Conservation (phyloP, 2,329 filamentous ascomycete species). For the Aspergillus fumigatus region DNA sequence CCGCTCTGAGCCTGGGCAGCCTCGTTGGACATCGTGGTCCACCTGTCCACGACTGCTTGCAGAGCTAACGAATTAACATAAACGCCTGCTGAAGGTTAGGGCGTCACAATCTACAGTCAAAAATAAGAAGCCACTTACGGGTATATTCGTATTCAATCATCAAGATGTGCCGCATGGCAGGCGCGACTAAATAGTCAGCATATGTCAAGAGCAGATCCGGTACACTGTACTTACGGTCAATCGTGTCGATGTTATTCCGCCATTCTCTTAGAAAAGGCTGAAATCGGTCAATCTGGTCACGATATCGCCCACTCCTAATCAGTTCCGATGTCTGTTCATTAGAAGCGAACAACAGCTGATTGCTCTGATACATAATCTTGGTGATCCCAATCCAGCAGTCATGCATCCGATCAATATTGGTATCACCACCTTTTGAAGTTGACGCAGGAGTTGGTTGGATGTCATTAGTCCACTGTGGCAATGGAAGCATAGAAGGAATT, state of each 20-base stretch:
- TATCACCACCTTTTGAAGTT: constrained; percentile 27
- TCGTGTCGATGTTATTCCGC: constrained; percentile 77
- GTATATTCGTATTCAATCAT: constrained; percentile 95
- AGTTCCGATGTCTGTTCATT: constrained; percentile 83
- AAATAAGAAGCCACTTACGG: constrained; percentile 46
- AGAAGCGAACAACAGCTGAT: constrained; percentile 81
- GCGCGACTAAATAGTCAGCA: constrained; percentile 44
- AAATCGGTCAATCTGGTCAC: constrained; percentile 73
- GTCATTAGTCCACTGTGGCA: constrained; percentile 40
- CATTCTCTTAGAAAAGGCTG: constrained; percentile 73
- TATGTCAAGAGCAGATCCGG: not conserved
- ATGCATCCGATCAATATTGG: constrained; percentile 54
- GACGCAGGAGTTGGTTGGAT: constrained; percentile 29
- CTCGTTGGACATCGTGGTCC: constrained; percentile 62
- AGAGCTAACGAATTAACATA: constrained; percentile 93
- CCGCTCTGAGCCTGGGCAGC: constrained; percentile 28
- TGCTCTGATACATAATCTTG: constrained; percentile 85
- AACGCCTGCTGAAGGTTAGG: constrained; percentile 42
- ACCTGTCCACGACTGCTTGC: constrained; percentile 91
- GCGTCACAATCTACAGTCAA: not conserved
- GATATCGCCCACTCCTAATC: constrained; percentile 81
- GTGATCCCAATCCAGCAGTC: constrained; percentile 95
- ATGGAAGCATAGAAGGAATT: constrained; percentile 87
- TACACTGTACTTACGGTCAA: constrained; percentile 45
- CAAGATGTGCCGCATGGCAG: constrained; percentile 67